phyloP scores from a whole-genome alignment of 1,284 basidiomycete species.

The Austroboletus niveus region DNA sequence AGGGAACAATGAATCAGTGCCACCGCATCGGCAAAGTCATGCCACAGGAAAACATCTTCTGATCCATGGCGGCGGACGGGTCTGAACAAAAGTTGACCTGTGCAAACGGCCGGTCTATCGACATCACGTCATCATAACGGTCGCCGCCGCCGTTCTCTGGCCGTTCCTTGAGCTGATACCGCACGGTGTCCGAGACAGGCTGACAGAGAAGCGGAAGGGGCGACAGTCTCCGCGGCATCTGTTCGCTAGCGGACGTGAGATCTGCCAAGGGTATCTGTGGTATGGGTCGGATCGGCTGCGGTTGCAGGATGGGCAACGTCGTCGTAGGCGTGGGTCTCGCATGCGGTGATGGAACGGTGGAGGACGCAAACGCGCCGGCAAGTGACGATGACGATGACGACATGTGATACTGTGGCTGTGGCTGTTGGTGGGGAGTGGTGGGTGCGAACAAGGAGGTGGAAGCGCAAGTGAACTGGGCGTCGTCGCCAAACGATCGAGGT shows the following conservation, averaged over 20 bases:
- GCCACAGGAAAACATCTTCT: slow-evolving; percentile 20
- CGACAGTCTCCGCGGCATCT: slow-evolving; percentile 19
- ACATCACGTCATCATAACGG: slow-evolving; percentile 7
- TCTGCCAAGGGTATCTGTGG: slow-evolving; percentile 50
- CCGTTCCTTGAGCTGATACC: slow-evolving; percentile 28
- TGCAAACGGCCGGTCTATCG: slow-evolving; percentile 17
- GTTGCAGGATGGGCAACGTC: slow-evolving; percentile 45
- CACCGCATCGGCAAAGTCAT: slow-evolving; percentile 23
- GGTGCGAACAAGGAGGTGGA: slow-evolving; percentile 19
- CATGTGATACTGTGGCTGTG: slow-evolving; percentile 18
- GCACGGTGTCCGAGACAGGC: slow-evolving; percentile 30
- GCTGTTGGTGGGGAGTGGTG: slow-evolving; percentile 11
- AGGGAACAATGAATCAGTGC: slow-evolving; percentile 11
- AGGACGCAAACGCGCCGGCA: slow-evolving; percentile 26
- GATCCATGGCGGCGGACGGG: slow-evolving; percentile 12
- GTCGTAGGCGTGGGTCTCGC: slow-evolving; percentile 11
- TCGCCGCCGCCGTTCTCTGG: slow-evolving; percentile 1
- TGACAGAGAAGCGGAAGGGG: slow-evolving; percentile 34
- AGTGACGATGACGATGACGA: slow-evolving; percentile 23
- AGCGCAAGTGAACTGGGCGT: slow-evolving; percentile 18
- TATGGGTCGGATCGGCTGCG: slow-evolving; percentile 52
- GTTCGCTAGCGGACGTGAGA: slow-evolving; percentile 37
- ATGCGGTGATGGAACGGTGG: slow-evolving; percentile 8
- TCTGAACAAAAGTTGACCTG: slow-evolving; percentile 14
- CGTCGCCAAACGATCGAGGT: slow-evolving; percentile 15